phyloP scores from a whole-genome alignment of 2,329 filamentous ascomycete species.

The Colletotrichum caudatum region DNA sequence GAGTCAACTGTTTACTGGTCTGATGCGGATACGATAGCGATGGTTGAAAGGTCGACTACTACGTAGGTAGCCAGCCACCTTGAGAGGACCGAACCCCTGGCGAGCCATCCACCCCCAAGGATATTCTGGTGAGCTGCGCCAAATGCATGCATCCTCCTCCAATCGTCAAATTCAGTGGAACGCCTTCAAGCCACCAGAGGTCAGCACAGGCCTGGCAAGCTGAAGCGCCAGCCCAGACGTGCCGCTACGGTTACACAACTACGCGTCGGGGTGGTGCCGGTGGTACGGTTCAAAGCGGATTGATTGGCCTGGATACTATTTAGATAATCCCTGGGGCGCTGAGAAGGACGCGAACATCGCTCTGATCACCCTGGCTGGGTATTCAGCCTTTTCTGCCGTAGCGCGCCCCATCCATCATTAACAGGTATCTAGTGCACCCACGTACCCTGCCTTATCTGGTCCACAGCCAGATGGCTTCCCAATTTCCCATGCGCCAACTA shows the following conservation, averaged over 20 bases:
- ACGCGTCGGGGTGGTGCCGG: slow-evolving; percentile 8
- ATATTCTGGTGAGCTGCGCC: background rate
- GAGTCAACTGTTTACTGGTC: background rate
- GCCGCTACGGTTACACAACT: background rate
- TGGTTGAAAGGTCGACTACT: no score
- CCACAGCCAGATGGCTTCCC: background rate
- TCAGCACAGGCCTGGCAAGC: slow-evolving; percentile 1
- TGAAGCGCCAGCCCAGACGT: slow-evolving; percentile 1
- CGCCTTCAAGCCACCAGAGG: slow-evolving; percentile 35
- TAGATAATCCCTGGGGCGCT: background rate
- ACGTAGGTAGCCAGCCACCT: background rate
- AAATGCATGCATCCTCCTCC: background rate
- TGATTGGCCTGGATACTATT: slow-evolving; percentile 13
- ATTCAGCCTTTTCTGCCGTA: slow-evolving; percentile 6
- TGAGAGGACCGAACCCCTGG: slow-evolving; percentile 5
- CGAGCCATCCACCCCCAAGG: background rate
- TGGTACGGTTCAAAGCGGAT: background rate
- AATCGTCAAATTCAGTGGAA: slow-evolving; percentile 31
- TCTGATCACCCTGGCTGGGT: background rate
- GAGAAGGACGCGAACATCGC: slow-evolving; percentile 16
- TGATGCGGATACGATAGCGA: background rate
- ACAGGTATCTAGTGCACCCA: background rate
- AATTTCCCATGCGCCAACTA: slow-evolving; percentile 19
- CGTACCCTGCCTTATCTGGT: background rate
- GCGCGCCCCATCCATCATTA: slow-evolving; percentile 2